Conservation (phyloP, 768 basidiomycete species). For the Suillus americanus region DNA sequence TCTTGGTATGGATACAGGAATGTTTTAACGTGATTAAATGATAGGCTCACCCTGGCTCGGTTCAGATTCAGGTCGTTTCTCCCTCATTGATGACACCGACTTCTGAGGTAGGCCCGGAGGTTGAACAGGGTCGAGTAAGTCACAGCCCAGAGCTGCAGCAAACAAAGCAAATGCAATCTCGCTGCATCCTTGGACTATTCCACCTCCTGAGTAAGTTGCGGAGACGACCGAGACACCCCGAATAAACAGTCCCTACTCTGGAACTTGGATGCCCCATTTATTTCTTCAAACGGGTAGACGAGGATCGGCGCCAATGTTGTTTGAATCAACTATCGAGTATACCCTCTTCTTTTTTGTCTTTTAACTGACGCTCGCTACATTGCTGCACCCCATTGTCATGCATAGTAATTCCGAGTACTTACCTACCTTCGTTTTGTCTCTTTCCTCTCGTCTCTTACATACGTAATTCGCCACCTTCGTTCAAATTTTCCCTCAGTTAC, state of each 20-base stretch:
- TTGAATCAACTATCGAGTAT: background rate
- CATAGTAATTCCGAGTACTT: background rate
- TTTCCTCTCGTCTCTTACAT: background rate
- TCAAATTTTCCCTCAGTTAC: background rate
- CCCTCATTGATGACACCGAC: background rate
- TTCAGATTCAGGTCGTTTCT: background rate
- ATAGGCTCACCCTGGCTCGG: background rate
- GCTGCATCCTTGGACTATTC: background rate
- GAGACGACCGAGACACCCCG: background rate
- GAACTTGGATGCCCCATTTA: background rate
- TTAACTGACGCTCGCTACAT: background rate
- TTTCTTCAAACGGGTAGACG: background rate
- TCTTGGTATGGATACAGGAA: background rate
- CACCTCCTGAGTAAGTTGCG: background rate
- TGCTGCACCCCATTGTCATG: background rate
- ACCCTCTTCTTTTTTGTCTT: background rate
- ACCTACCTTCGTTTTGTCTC: background rate
- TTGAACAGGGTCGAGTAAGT: background rate
- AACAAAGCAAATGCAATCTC: background rate
- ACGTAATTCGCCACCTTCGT: background rate
- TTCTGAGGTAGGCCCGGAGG: background rate
- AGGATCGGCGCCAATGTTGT: background rate
- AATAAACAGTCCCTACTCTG: background rate
- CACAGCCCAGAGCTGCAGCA: background rate
- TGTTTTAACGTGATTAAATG: background rate